Base-by-base conservation (phyloP, 768 basidiomycete species). In the Boletus rubropictus region DNA sequence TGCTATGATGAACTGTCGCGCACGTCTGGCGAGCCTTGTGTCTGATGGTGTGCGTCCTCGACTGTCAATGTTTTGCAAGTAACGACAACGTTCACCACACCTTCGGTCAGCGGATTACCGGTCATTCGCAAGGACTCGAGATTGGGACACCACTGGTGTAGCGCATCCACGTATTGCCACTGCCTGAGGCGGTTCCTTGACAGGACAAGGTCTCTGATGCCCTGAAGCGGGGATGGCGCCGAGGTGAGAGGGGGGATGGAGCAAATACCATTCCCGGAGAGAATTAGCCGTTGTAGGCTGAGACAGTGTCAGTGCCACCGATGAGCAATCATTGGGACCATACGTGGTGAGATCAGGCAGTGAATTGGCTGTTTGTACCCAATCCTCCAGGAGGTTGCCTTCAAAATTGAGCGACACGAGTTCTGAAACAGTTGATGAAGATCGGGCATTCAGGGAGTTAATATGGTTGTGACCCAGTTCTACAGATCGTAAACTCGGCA, bases 381-480 rank as follows among this genome's bases (percentile, higher is more conserved):
- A 90, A 56, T 80, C 69, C 9, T 58, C 53, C 42, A 84, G 74
- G 20, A 65, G 44, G 69, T 92, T 92, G 46, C 73, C 72, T 57
- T 89, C 87, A 33, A 92, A 68, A 64, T 91, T 90, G 46, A 91
- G 59, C 27, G 68, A 68, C 39, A 72, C 63, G 37, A 89, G 56
- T 42, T 67, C 48, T 7, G 64, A 54, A 18, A 52, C 8, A 36
- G 50, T 3, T 8, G 50, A 44, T 17, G 54, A 46, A 39, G 57
- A 40, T 32, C 22, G 39, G 20, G 45, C 27, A 25, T 47, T 51
- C 43, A 80, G 64, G 20, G 51, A 60, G 18, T 59, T 54, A 39
- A 91, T 66, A 10, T 66, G 57, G 59, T 92, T 92, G 66, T 84
- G 79, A 10, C 86, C 89, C 54, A 86, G 62, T 67, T 92, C 86